Base-by-base conservation (phyloP, 2,329 filamentous ascomycete genomes). In the Aureobasidium sp. region DNA sequence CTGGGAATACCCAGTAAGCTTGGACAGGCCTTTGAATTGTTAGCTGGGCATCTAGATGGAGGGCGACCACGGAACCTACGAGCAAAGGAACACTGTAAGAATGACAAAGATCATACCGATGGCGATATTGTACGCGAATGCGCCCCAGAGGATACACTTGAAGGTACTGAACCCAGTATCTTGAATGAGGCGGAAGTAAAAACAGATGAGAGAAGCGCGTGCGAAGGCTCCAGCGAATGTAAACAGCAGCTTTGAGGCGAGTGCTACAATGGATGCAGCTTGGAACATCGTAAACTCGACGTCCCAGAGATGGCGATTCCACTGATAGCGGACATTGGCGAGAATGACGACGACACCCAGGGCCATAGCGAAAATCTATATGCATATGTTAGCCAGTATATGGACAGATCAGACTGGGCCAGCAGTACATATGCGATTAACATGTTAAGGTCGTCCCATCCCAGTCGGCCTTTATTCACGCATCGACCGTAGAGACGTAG, bases 131-230 rank as follows among this genome's bases (percentile, higher is more conserved):
- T 75, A 76, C 12, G 64, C 67, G 27, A 76, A 67, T 31, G 73
- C 74, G 7, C 65, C 66, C 53, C 78, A 76, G 3, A 79, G 67
- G 2, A 74, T 65, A 70, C 72, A 74, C 15, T 65, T 69, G 67
- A 77, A 79, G 69, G 72, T 72, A 1, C 56, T 66, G 53, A 71
- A 72, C 1, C 71, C 71, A n/a, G 72, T 73, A 63, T 79, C 76
- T 11, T 71, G 63, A 8, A 78, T 69, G 11, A 79, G 68, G 14
- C 78, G 73, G 58, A 78, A 78, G 64, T 79, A 80, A 66, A 79
- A 78, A 65, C 70, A 74, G 37, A 78, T 73, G 9, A 79, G 68
- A 0, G 75, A 78, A 17, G 78, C 68, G 17, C 77, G 69, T 0
- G 76, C 78, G 62, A 77, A 78, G 0, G 73, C 75, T 0, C 76